Evolutionary conservation across 106 monocot genomes (phyloP), one percentile per base, ranked within the genome.

Genomic region (Platanthera zijinensis): DNA sequence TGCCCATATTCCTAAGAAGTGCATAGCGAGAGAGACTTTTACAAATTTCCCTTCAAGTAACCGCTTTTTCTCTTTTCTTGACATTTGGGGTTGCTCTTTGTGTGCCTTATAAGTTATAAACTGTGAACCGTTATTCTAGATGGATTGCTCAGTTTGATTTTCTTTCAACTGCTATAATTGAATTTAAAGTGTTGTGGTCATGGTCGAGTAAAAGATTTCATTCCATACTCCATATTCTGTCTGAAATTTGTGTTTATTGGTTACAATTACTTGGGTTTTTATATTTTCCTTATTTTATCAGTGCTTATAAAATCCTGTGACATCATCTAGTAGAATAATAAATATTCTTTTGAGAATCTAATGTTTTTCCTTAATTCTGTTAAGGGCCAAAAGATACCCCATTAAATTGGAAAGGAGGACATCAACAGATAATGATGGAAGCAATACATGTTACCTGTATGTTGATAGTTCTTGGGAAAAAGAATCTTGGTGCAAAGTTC

Each of bases 401-500:
- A 85, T 99, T 78, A 92, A 64, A 81, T 64, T 99, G 71, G 92
- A 95, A 89, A 88, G 92, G 74, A 84, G 83, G 76, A 81, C 76
- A 22, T 82, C 84, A 50, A 19, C 75, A 17, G 74, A 91, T 10
- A 88, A 88, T 56, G 89, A 87, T 78, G 92, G 87, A 80, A 92
- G 83, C 59, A 92, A 83, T 80, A 81, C 75, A 76, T 88, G 73
- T 69, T 87, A 87, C 53, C 32, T 99, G 22, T 99, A 88, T 77
- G 57, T 82, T 79, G 94, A 99, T 68, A 99, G 88, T 72, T 80
- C 90, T 74, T 94, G 87, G 91, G 99, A 99, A 81, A 99, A 99
- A 87, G 99, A 99, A 82, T 84, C 92, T 59, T 99, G 99, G 99
- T 99, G 94, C 84, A 94, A 88, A 84, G 92, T 88, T 54, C 92